phyloP scores from a whole-genome alignment of 164 flowering plant species.

The Sedum album region DNA sequence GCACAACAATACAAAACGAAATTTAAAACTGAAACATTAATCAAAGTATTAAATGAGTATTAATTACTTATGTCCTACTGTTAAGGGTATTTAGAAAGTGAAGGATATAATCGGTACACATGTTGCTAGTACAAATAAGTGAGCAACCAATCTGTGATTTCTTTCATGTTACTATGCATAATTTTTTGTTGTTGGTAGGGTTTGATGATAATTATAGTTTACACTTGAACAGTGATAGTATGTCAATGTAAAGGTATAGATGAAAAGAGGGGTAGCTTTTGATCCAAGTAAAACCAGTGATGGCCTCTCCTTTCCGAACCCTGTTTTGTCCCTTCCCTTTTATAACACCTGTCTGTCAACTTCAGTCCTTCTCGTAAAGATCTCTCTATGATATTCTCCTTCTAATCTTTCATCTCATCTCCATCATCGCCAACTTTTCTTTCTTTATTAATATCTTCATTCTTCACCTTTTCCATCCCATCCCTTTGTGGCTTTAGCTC shows the following conservation, averaged over 20 bases:
- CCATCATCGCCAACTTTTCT: slow-evolving; percentile 4
- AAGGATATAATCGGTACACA: too few relatives aligned
- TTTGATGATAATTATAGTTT: background rate
- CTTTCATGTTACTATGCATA: slow-evolving; percentile 17
- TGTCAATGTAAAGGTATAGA: background rate
- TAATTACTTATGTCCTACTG: too few relatives aligned
- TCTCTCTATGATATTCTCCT: slow-evolving; percentile 47
- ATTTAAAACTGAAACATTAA: too few relatives aligned
- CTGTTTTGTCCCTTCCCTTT: slow-evolving; percentile 74
- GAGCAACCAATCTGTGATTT: slow-evolving; percentile 9
- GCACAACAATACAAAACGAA: too few relatives aligned
- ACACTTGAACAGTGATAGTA: background rate
- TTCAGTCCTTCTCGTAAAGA: slow-evolving; percentile 89
- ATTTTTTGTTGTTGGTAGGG: slow-evolving; percentile 4
- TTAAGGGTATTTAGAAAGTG: too few relatives aligned
- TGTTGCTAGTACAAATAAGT: background rate
- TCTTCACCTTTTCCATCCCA: slow-evolving; percentile 5
- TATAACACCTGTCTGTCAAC: slow-evolving; percentile 52
- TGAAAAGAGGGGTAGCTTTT: slow-evolving; percentile 22
- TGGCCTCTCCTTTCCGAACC: slow-evolving; percentile 39
- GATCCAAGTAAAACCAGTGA: slow-evolving; percentile 49
- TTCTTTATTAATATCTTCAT: background rate
- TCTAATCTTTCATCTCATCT: slow-evolving; percentile 11
- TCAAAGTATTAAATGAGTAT: too few relatives aligned
- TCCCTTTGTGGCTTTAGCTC: slow-evolving; percentile 18